Conservation (phyloP, 2,329 filamentous ascomycete genomes). For the Cladophialophora carrionii region DNA sequence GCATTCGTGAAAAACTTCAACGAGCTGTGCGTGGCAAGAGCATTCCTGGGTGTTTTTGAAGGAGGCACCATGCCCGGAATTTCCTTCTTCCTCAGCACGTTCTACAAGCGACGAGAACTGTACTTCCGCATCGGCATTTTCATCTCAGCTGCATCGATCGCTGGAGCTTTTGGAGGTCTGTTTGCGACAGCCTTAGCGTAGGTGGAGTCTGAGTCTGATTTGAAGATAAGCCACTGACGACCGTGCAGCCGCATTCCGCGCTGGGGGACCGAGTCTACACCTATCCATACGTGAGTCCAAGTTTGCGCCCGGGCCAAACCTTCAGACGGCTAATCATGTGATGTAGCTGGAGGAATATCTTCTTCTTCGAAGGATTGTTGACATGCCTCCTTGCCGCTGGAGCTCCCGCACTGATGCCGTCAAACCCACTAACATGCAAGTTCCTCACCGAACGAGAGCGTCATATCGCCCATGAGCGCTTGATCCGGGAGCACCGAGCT, state of each 20-base stretch:
- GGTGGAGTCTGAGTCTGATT: constrained; percentile 44
- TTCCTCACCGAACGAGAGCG: constrained; percentile 42
- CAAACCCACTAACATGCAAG: constrained; percentile 49
- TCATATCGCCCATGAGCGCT: constrained; percentile 29
- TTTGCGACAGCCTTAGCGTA: constrained; percentile 56
- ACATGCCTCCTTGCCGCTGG: constrained; percentile 49
- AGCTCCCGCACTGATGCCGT: constrained; percentile 50
- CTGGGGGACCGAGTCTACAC: constrained; percentile 27
- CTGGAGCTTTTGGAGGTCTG: constrained; percentile 57
- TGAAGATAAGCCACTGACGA: neutral
- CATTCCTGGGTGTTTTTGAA: constrained; percentile 57
- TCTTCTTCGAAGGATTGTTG: constrained; percentile 59
- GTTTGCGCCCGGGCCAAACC: neutral
- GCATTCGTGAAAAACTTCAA: constrained; percentile 56
- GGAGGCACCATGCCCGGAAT: constrained; percentile 43
- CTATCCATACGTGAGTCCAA: constrained; percentile 31
- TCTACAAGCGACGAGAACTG: constrained; percentile 53
- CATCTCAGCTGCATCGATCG: constrained; percentile 54
- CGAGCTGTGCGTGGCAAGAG: constrained; percentile 55
- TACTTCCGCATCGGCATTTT: constrained; percentile 52
- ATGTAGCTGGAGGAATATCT: constrained; percentile 56
- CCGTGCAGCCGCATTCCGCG: constrained; percentile 26
- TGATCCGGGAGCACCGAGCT: constrained; percentile 29
- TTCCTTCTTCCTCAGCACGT: constrained; percentile 66
- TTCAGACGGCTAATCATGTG: neutral